Conservation (phyloP, 169 alveolate species). For the Miamiensis avidus region DNA sequence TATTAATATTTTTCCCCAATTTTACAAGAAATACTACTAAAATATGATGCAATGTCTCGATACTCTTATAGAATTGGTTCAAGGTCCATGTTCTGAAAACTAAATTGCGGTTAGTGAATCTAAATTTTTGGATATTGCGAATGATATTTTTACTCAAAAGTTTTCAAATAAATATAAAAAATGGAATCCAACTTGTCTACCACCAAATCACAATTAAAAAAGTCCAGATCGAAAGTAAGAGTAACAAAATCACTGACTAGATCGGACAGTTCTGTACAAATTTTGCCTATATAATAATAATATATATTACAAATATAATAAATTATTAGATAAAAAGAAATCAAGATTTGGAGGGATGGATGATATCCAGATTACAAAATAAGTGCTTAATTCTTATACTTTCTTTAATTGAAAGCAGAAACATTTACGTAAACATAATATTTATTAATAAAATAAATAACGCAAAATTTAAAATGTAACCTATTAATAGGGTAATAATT, state of each 20-base stretch:
- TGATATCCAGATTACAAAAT: conserved; percentile 27
- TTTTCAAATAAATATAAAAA: too few species aligned
- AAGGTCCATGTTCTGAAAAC: conserved; percentile 49
- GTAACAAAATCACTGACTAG: neutral
- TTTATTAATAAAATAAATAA: too few species aligned
- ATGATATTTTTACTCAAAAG: conserved; percentile 19
- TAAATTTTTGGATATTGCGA: conserved; percentile 49
- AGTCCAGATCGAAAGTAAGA: neutral
- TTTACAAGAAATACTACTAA: conserved; percentile 21
- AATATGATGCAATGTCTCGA: conserved; percentile 38
- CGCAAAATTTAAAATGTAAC: too few species aligned
- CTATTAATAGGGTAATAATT: neutral
- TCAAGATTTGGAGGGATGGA: conserved; percentile 32
- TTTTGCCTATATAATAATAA: too few species aligned
- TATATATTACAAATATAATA: neutral
- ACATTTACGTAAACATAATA: conserved; percentile 1
- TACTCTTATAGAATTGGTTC: conserved; percentile 43
- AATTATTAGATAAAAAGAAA: conserved; percentile 1
- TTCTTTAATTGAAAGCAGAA: conserved; percentile 46
- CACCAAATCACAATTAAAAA: neutral
- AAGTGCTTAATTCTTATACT: conserved; percentile 37
- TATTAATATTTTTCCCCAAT: neutral
- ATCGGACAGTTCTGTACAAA: neutral
- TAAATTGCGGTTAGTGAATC: conserved; percentile 43
- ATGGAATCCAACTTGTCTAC: neutral